phyloP scores from a whole-genome alignment of 2,329 filamentous ascomycete genomes.

The Neofusicoccum cordaticola region DNA sequence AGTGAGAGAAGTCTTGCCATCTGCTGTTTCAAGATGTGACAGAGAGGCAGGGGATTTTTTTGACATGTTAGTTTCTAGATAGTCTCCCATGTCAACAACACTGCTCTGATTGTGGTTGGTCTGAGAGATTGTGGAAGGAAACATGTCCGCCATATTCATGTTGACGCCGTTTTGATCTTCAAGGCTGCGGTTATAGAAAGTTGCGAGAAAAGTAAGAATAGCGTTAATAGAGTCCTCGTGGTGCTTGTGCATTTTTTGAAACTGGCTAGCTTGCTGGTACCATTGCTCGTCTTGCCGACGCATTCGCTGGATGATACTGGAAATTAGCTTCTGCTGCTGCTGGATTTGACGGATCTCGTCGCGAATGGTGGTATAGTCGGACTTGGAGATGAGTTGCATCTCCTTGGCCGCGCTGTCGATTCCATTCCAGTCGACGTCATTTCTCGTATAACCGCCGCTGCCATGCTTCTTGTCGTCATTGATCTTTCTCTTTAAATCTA shows the following conservation, averaged over 20 bases:
- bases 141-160: slow-evolving; percentile 80
- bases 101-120: slow-evolving; percentile 55
- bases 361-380: slow-evolving; percentile 74
- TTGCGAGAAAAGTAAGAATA: slow-evolving; percentile 95
- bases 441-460: slow-evolving; percentile 61
- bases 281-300: slow-evolving; percentile 84
- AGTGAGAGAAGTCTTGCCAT: slow-evolving; percentile 46
- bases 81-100: slow-evolving; percentile 62
- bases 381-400: slow-evolving; percentile 57
- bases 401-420: slow-evolving; percentile 29
- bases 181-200: slow-evolving; percentile 90
- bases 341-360: slow-evolving; percentile 79
- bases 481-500: slow-evolving; percentile 47
- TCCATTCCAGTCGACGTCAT: slow-evolving; percentile 39
- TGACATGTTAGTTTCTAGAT: slow-evolving; percentile 36
- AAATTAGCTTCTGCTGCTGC: slow-evolving; percentile 82
- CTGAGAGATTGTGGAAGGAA: slow-evolving; percentile 61
- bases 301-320: slow-evolving; percentile 73
- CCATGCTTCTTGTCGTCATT: slow-evolving; percentile 66
- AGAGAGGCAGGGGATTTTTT: slow-evolving; percentile 41
- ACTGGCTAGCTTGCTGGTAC: slow-evolving; percentile 81
- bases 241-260: slow-evolving; percentile 89
- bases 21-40: slow-evolving; percentile 47
- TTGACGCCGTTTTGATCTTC: slow-evolving; percentile 78
- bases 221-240: slow-evolving; percentile 98